Percentiles rank a stretch among this genome's conserved stretches.
phyloP scores from a whole-genome alignment of 1,284 basidiomycete species.

The Exobasidium rhododendri region DNA sequence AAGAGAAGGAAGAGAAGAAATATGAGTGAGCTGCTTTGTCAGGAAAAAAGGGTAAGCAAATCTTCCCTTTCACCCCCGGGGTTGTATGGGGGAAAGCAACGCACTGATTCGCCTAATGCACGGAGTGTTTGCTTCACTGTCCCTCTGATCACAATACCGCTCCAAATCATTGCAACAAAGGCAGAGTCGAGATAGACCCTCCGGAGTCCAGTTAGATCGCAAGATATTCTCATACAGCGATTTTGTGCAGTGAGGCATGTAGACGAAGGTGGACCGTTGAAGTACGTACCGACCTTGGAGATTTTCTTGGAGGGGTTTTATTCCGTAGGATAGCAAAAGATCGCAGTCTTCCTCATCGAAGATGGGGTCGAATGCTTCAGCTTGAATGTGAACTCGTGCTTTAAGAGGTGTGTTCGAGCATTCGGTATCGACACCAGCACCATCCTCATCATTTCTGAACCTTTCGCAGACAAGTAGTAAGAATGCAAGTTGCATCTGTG shows the following conservation, averaged over 20 bases:
- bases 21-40: slow-evolving; percentile 1
- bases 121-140: neutral
- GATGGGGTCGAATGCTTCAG: slow-evolving; percentile 10
- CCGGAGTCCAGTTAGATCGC: slow-evolving; percentile 23
- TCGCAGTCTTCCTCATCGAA: slow-evolving; percentile 7
- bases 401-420: no score
- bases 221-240: slow-evolving; percentile 25
- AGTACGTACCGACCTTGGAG: slow-evolving; percentile 13
- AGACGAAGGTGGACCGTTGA: slow-evolving; percentile 19
- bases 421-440: neutral
- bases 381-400: neutral
- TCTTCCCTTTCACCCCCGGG: no score
- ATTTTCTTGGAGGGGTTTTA: slow-evolving; percentile 2
- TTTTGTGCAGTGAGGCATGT: slow-evolving; percentile 29
- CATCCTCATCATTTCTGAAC: neutral
- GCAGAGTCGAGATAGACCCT: slow-evolving; percentile 7
- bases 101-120: neutral
- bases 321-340: neutral
- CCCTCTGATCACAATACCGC: slow-evolving; percentile 1
- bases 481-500: slow-evolving; percentile 13
- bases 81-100: no score
- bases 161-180: slow-evolving; percentile 22
- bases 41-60: no score
- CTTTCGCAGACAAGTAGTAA: slow-evolving; percentile 6
- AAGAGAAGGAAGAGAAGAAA: slow-evolving; percentile 5